Evolutionary conservation across 2,329 filamentous ascomycete genomes (phyloP), one percentile per base, ranked within the genome.

Genomic region (Beauveria bassiana): DNA sequence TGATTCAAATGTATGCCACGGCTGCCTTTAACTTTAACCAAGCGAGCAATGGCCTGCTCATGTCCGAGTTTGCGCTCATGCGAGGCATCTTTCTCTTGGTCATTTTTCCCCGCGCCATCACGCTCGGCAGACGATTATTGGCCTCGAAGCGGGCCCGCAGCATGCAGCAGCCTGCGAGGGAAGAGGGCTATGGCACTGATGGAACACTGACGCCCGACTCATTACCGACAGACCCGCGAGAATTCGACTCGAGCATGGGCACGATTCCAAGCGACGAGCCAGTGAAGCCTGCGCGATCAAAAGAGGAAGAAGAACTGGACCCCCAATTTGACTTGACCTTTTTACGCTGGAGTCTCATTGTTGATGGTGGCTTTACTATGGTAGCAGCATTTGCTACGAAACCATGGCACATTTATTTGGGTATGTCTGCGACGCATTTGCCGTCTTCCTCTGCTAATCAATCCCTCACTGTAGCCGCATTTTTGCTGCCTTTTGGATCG

Each of bases 361-460:
- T 85, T 0, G 88, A 91, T 66, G 86, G 86, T 0, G 67, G 83
- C 0, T 73, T 91, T 24, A 91, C 88, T 0, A 82, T 82, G 2
- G 75, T 84, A 0, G 82, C 86, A 0, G 82, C 84, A 0, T 86
- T 89, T 64, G 84, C 86, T 0, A 84, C 80, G 0, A 63, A 82
- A 53, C 79, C 80, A 1, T 90, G 86, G 85, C 87, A 91, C 65
- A 84, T 90, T 52, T 90, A 88, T 67, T 71, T 89, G 0, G 77
- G 80, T 80, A 68, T 65, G 76, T 59, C 20, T 1, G 16, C 2
- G 18, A 5, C 9, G 0, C 12, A n/a, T 3, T 1, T 49, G 8
- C 9, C 1, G 9, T n/a, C 34, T 5, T 10, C 18, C 8, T 53
- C 18, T 47, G 40, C 43, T 64, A 26, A 62, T 38, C 34, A 26